Percentiles rank a stretch among this genome's conserved stretches.
Evolutionary conservation across 1,284 basidiomycete species (phyloP).

Genomic region (Mycena sp.): DNA sequence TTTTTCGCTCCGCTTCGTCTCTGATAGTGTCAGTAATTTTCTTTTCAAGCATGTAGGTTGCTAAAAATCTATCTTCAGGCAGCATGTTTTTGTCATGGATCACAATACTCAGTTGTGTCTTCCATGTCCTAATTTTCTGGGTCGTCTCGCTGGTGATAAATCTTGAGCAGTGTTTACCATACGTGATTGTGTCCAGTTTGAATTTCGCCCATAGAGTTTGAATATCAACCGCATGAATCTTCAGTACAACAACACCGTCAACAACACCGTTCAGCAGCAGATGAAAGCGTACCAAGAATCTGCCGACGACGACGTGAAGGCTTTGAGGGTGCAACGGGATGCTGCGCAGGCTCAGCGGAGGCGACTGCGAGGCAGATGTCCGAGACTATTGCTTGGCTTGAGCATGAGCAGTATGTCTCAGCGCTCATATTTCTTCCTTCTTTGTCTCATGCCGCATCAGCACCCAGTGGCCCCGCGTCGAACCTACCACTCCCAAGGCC

Average conservation of each 20-base stretch:
- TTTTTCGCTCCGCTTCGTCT: no score
- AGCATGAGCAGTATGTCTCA: constrained; percentile 11
- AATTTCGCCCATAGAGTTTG: background rate
- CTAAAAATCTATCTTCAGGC: no score
- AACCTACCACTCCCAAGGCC: background rate
- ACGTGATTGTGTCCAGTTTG: background rate
- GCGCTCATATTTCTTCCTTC: background rate
- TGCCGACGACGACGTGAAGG: background rate
- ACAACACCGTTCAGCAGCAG: background rate
- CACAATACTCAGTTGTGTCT: no score
- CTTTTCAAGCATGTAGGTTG: no score
- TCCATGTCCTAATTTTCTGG: no score
- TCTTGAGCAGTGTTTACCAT: no score
- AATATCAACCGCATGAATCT: background rate
- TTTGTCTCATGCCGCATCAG: constrained; percentile 3
- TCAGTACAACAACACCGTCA: constrained; percentile 6
- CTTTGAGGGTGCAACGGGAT: constrained; percentile 10
- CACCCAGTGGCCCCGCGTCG: background rate
- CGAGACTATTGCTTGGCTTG: constrained; percentile 18
- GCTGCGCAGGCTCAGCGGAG: background rate
- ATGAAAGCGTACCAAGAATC: background rate
- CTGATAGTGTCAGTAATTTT: no score
- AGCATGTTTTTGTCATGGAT: no score
- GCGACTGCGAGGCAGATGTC: no score
- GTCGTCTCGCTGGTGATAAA: no score